phyloP scores from a whole-genome alignment of 495 filamentous ascomycete genomes.

The Astrothelium subdiscretum region DNA sequence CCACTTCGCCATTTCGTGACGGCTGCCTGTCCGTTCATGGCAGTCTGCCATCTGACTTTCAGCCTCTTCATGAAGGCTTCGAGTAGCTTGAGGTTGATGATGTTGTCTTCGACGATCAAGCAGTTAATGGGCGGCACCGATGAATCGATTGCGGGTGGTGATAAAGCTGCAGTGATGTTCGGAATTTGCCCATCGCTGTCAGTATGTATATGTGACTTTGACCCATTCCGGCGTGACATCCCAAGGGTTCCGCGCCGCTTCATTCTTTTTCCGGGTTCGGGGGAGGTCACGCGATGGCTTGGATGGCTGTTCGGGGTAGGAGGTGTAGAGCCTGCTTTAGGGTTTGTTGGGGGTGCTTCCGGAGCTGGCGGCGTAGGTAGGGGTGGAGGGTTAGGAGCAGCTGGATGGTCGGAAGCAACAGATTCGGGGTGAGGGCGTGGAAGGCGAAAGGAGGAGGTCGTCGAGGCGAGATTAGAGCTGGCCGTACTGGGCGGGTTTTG shows the following conservation, averaged over 20 bases:
- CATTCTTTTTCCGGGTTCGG: conserved; percentile 31
- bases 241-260: conserved; percentile 23
- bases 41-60: conserved; percentile 95
- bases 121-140: conserved; percentile 95
- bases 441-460: conserved; percentile 1
- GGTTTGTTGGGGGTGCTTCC: conserved; percentile 23
- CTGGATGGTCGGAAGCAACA: conserved; percentile 11
- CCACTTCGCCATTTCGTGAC: conserved; percentile 86
- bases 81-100: conserved; percentile 85
- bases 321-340: conserved; percentile 38
- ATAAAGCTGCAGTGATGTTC: neutral
- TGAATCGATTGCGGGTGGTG: conserved; percentile 41
- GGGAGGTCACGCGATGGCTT: conserved; percentile 41
- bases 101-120: conserved; percentile 95
- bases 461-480: neutral
- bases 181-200: neutral
- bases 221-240: neutral
- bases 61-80: conserved; percentile 95
- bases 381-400: conserved; percentile 35
- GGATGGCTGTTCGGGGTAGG: conserved; percentile 34
- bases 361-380: conserved; percentile 46
- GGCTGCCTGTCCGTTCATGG: conserved; percentile 85
- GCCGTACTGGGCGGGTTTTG: neutral
- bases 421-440: conserved; percentile 7
- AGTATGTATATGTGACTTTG: neutral